phyloP scores from a whole-genome alignment of 2,329 filamentous ascomycete species.

The Grosmannia serpens region DNA sequence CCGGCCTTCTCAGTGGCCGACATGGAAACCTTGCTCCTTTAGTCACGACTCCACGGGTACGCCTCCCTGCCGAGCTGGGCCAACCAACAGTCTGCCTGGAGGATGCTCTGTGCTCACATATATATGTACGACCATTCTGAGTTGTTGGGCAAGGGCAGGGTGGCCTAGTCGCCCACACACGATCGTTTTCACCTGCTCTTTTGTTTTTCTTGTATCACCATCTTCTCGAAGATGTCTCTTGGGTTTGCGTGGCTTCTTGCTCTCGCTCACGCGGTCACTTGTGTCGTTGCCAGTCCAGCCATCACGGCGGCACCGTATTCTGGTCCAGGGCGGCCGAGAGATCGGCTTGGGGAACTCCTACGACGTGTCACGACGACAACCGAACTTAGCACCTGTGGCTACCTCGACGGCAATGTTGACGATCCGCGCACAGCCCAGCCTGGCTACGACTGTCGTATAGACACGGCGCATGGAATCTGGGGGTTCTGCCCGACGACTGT shows the following conservation, averaged over 20 bases:
- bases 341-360: neutral
- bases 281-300: neutral
- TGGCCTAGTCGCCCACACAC: neutral
- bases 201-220: neutral
- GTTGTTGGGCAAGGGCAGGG: neutral
- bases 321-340: neutral
- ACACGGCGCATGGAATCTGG: slow-evolving; percentile 23
- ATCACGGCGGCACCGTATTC: neutral
- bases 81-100: neutral
- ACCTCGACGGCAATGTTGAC: slow-evolving; percentile 19
- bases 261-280: neutral
- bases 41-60: neutral
- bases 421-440: slow-evolving; percentile 19
- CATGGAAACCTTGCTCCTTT: neutral
- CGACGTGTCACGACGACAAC: neutral
- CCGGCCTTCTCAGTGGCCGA: neutral
- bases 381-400: slow-evolving; percentile 18
- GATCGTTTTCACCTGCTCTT: neutral
- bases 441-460: slow-evolving; percentile 25
- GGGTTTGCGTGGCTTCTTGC: neutral
- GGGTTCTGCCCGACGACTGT: slow-evolving; percentile 27
- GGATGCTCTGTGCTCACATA: neutral
- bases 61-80: neutral
- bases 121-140: neutral
- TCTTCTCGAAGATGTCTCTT: neutral